Conservation (phyloP, 208 protist species). For the Crithidia brevicula region DNA sequence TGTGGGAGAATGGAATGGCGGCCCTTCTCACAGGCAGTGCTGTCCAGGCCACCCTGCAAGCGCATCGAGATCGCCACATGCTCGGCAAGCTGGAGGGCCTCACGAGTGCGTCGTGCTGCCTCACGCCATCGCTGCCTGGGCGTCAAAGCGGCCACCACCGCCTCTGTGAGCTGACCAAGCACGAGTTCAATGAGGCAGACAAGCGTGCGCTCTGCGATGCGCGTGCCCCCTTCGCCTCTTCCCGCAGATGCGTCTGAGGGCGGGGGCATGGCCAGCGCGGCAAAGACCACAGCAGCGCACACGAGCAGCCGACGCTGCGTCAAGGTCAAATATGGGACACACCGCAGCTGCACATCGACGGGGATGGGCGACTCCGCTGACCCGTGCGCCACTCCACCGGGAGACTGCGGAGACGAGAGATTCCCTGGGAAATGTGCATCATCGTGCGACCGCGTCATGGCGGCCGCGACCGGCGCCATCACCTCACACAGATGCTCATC, state of each 20-base stretch:
- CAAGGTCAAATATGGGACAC: slow-evolving; percentile 7
- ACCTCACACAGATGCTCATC: slow-evolving; percentile 11
- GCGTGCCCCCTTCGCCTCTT: not conserved
- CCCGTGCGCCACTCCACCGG: not conserved
- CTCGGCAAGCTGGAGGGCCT: slow-evolving; percentile 11
- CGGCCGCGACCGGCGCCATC: slow-evolving; percentile 3
- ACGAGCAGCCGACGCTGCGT: slow-evolving; percentile 22
- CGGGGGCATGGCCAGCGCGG: not conserved
- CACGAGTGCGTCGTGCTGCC: slow-evolving; percentile 13
- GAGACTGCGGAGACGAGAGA: not conserved
- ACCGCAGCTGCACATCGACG: slow-evolving; percentile 12
- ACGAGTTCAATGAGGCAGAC: slow-evolving; percentile 6
- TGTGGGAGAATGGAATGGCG: slow-evolving; percentile 13
- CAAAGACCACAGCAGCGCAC: slow-evolving; percentile 17
- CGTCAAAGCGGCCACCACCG: not conserved
- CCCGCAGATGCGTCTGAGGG: not conserved
- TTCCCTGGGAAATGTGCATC: too few relatives aligned
- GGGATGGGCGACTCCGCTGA: slow-evolving; percentile 1
- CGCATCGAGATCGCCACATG: not conserved
- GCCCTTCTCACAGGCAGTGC: not conserved
- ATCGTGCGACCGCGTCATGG: not conserved
- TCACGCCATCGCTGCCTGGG: not conserved
- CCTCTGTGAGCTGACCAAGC: not conserved
- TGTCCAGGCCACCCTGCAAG: not conserved
- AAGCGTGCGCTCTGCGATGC: not conserved